Evolutionary conservation across 495 filamentous ascomycete genomes (phyloP).

Genomic region (Penicillium dipodomyicola): DNA sequence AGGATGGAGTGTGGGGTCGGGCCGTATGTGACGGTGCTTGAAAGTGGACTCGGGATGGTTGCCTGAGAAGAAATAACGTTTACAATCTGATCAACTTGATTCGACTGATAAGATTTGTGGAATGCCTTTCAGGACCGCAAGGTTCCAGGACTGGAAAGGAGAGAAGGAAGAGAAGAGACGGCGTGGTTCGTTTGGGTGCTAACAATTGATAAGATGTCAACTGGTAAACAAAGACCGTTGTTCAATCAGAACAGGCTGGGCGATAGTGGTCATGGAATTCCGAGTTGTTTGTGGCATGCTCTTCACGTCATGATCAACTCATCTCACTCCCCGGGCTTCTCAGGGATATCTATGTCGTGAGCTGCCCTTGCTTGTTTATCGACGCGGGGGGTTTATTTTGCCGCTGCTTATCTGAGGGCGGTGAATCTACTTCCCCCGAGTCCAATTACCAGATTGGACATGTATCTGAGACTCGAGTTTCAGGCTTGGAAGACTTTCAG

Average conservation of each 20-base stretch:
- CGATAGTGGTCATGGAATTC: background rate
- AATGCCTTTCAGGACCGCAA: background rate
- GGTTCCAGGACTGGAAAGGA: background rate
- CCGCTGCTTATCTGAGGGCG: slow-evolving; percentile 24
- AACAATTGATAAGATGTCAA: slow-evolving; percentile 1
- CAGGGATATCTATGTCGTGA: slow-evolving; percentile 2
- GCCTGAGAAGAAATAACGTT: background rate
- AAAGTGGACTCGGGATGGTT: background rate
- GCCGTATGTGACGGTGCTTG: background rate
- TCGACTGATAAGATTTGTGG: background rate
- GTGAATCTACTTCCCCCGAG: slow-evolving; percentile 3
- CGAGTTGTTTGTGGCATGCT: background rate
- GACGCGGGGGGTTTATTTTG: slow-evolving; percentile 38
- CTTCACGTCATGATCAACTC: background rate
- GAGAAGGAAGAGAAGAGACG: background rate
- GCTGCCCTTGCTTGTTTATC: slow-evolving; percentile 38
- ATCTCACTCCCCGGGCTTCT: background rate
- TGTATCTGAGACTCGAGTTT: background rate
- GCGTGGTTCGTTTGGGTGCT: background rate
- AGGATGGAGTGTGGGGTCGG: background rate
- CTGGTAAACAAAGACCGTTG: slow-evolving; percentile 2
- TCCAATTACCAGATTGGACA: background rate
- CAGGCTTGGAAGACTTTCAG: background rate
- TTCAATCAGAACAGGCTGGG: background rate
- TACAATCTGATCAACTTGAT: background rate